phyloP scores from a whole-genome alignment of 169 alveolate species.

The Cryptosporidium xiaoi region DNA sequence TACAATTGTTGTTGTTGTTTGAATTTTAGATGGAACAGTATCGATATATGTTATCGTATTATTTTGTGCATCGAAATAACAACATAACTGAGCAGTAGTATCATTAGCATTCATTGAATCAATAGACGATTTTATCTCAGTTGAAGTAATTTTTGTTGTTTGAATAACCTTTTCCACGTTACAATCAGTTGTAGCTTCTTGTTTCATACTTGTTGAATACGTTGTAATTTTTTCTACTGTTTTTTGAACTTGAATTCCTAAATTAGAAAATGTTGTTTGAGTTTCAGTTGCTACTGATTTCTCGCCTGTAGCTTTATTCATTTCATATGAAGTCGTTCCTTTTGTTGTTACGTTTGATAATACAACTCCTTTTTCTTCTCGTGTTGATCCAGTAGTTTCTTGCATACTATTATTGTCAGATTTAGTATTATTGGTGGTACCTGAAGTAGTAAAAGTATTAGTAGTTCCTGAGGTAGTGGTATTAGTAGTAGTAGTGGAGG shows the following conservation, averaged over 20 bases:
- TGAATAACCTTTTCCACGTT: background rate
- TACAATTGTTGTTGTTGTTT: slow-evolving; percentile 39
- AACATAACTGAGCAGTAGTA: background rate
- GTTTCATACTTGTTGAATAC: background rate
- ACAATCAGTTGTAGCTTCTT: background rate
- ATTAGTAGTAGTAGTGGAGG: slow-evolving; percentile 5
- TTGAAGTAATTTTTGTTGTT: slow-evolving; percentile 32
- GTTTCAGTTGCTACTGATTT: background rate
- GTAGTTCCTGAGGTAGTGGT: background rate
- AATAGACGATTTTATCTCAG: background rate
- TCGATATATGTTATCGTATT: slow-evolving; percentile 8
- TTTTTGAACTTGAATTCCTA: slow-evolving; percentile 30
- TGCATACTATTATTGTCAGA: background rate
- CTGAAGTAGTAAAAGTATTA: background rate
- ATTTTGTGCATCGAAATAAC: slow-evolving; percentile 15
- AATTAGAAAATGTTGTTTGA: background rate
- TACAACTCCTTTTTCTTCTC: too few relatives aligned
- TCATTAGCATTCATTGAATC: background rate
- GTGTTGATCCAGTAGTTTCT: background rate
- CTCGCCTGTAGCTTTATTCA: background rate
- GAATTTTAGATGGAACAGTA: slow-evolving; percentile 20
- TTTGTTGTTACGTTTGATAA: background rate
- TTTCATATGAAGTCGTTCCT: background rate
- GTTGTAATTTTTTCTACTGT: slow-evolving; percentile 6
- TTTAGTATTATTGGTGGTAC: background rate